These are phyloP conservation scores for Didymella sp. DNA, from an alignment of 2,329 filamentous ascomycete species.

Conservation along the genomic window DNA sequence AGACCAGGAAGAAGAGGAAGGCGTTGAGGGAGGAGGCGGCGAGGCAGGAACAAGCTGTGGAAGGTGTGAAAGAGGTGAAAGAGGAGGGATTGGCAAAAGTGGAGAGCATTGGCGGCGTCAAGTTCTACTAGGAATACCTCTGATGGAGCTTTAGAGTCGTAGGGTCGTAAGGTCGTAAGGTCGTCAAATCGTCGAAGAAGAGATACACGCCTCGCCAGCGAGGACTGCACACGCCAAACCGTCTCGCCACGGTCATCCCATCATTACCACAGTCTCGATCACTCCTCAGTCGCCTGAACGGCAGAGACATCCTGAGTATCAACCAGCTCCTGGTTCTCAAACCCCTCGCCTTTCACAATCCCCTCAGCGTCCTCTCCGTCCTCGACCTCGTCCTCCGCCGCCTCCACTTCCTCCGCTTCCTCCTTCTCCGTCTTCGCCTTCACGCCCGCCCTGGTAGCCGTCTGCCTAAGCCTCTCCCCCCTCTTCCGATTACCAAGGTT, in stretches of 20 bases:
- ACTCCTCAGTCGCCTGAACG: neutral
- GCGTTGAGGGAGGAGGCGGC: constrained; percentile 32
- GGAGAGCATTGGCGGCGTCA: constrained; percentile 41
- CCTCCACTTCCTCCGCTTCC: neutral
- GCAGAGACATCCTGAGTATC: neutral
- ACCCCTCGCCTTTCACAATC: neutral
- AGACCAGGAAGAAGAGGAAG: constrained; percentile 50
- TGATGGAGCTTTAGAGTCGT: constrained; percentile 3
- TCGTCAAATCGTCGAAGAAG: neutral
- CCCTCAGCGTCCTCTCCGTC: neutral
- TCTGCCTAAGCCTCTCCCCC: constrained; percentile 19
- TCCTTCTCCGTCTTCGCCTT: neutral
- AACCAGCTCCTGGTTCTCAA: neutral
- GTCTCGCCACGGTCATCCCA: neutral
- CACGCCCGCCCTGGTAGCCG: constrained; percentile 3
- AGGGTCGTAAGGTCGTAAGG: neutral
- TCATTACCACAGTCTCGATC: neutral
- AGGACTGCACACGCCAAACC: neutral
- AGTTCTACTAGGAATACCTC: constrained; percentile 36
- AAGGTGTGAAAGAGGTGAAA: constrained; percentile 15
- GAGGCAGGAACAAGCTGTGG: constrained; percentile 1
- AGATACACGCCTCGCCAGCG: constrained; percentile 9
- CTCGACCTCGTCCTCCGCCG: neutral
- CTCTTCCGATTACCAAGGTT: constrained; percentile 34
- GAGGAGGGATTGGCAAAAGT: constrained; percentile 26